Percentiles rank a stretch among this genome's conserved stretches.
Evolutionary conservation across 2,329 filamentous ascomycete genomes (phyloP).

Genomic region (Phoma herbarum): DNA sequence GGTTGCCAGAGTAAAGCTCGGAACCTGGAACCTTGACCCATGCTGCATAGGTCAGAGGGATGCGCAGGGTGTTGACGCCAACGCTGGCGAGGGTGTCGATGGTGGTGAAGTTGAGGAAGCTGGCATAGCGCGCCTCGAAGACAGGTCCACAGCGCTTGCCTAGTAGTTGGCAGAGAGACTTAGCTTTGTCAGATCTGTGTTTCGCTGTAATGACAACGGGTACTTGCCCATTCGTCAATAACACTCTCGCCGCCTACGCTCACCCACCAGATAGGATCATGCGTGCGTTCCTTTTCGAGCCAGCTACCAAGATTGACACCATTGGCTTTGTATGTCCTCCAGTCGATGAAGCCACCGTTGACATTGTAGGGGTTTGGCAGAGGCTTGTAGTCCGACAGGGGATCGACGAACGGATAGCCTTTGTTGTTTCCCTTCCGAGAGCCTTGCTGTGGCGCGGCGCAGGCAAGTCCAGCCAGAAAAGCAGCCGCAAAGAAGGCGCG

Average conservation of each 20-base stretch:
- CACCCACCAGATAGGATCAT: constrained; percentile 39
- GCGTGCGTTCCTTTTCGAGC: constrained; percentile 39
- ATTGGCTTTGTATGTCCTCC: constrained; percentile 20
- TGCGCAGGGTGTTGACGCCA: constrained; percentile 46
- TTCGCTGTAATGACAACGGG: constrained; percentile 18
- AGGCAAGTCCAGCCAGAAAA: not conserved
- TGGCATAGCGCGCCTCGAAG: constrained; percentile 39
- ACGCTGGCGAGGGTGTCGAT: constrained; percentile 45
- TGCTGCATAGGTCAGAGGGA: constrained; percentile 47
- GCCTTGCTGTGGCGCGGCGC: not conserved
- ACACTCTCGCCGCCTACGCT: constrained; percentile 6
- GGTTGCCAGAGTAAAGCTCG: constrained; percentile 45
- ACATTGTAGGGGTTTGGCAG: constrained; percentile 3
- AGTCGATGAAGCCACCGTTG: constrained; percentile 15
- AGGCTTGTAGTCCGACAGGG: not conserved
- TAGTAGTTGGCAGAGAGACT: constrained; percentile 43
- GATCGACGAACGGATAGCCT: constrained; percentile 4
- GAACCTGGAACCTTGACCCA: constrained; percentile 48
- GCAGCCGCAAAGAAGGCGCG: not conserved
- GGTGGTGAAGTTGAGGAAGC: constrained; percentile 37
- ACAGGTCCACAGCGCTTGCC: constrained; percentile 39
- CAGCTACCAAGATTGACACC: constrained; percentile 43
- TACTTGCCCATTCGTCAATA: constrained; percentile 19
- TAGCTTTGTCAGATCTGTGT: constrained; percentile 15
- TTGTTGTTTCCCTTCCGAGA: not conserved